phyloP scores from a whole-genome alignment of 306 rosid genomes.

The Alnus rubra region DNA sequence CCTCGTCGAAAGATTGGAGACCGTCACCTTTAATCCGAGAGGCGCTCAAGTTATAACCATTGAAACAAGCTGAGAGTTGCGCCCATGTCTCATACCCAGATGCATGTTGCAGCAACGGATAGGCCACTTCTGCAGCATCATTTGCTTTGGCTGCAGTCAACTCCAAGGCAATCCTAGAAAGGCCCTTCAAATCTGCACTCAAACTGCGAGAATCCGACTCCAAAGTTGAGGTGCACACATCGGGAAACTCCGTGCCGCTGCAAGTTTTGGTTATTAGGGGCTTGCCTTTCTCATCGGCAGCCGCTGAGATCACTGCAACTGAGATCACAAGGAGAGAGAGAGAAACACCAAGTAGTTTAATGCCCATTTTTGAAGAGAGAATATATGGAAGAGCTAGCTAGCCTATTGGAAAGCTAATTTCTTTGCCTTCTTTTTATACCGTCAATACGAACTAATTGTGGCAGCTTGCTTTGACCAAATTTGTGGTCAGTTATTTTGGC shows the following conservation, averaged over 20 bases:
- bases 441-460: too few relatives aligned
- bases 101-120: not conserved
- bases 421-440: too few relatives aligned
- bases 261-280: not conserved
- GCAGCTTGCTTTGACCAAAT: too few relatives aligned
- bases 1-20: not conserved
- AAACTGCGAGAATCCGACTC: not conserved
- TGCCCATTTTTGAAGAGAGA: not conserved
- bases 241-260: not conserved
- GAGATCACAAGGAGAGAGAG: not conserved
- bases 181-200: not conserved
- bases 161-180: not conserved
- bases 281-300: not conserved
- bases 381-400: not conserved
- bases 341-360: too few relatives aligned
- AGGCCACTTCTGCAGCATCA: not conserved
- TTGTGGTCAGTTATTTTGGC: too few relatives aligned
- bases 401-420: too few relatives aligned
- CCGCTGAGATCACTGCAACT: not conserved
- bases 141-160: not conserved
- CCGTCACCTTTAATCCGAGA: not conserved
- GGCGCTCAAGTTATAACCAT: not conserved
- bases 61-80: not conserved
- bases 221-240: not conserved
- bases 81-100: not conserved